Conservation (phyloP, 768 basidiomycete species). For the Lanmaoa pseudosensibilis region DNA sequence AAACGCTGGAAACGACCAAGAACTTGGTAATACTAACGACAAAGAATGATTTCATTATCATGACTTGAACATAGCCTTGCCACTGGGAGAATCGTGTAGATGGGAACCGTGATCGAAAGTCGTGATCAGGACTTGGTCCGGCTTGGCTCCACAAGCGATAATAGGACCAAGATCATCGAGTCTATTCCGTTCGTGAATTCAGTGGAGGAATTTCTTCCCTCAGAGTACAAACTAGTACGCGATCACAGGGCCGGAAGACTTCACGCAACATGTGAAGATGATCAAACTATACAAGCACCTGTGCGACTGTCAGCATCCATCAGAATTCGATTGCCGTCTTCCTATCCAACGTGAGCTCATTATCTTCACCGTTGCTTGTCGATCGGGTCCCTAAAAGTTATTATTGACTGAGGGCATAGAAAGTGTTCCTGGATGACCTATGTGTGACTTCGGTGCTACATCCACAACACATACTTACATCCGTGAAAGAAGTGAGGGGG, state of each 20-base stretch:
- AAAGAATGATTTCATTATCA: not conserved
- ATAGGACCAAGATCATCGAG: not conserved
- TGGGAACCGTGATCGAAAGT: not conserved
- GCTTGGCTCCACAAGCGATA: not conserved
- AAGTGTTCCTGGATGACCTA: not conserved
- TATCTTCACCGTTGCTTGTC: not conserved
- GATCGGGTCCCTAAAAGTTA: constrained; percentile 1
- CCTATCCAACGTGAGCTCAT: not conserved
- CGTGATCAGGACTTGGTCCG: not conserved
- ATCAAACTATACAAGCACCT: not conserved
- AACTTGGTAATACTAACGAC: not conserved
- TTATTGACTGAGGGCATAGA: too few relatives aligned
- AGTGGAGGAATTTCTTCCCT: not conserved
- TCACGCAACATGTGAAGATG: not conserved
- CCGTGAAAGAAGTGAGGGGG: constrained; percentile 3
- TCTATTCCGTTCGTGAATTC: not conserved
- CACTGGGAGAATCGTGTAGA: not conserved
- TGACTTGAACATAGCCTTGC: not conserved
- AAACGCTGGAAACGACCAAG: not conserved
- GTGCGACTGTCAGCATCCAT: not conserved
- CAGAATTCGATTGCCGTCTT: not conserved
- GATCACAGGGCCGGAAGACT: not conserved
- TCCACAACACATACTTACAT: not conserved
- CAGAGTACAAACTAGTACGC: not conserved
- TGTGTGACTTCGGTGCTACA: not conserved